Evolutionary conservation across 139 green algal species (phyloP).

Genomic region (Limnomonas spitsbergensis): DNA sequence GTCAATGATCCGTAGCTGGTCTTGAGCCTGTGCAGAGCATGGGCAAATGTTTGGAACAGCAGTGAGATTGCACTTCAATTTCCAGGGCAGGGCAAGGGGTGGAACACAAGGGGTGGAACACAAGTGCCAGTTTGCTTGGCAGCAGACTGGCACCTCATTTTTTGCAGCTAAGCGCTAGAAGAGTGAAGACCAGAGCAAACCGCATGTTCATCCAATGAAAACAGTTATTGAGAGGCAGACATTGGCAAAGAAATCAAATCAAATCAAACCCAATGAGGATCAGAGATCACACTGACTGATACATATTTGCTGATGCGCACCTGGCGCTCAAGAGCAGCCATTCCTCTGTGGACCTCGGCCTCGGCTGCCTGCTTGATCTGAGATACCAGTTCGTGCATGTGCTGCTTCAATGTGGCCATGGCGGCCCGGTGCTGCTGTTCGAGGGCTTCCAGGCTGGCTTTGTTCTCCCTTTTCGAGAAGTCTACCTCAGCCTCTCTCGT

Average conservation of each 20-base stretch:
- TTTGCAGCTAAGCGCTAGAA: not conserved
- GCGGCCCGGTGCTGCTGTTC: not conserved
- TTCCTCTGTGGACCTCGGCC: not conserved
- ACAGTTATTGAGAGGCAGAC: not conserved
- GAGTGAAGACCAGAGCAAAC: not conserved
- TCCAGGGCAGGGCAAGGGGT: too few species aligned
- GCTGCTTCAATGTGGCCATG: not conserved
- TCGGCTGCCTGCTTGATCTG: constrained; percentile 4
- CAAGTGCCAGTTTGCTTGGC: not conserved
- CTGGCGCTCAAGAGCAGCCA: not conserved
- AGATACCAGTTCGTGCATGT: not conserved
- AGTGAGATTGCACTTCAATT: too few species aligned
- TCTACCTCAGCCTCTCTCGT: not conserved
- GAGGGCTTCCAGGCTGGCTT: not conserved
- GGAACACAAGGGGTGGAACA: too few species aligned
- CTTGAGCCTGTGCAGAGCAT: not conserved
- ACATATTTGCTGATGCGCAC: not conserved
- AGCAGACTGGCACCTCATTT: not conserved
- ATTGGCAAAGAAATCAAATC: not conserved
- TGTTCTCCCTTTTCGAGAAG: not conserved
- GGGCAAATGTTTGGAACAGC: not conserved
- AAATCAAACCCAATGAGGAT: not conserved
- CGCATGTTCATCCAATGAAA: not conserved
- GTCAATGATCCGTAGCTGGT: constrained; percentile 1
- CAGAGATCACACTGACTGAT: too few species aligned